Evolutionary conservation across 495 filamentous ascomycete species (phyloP), one percentile per base, ranked within the genome.

Genomic region (Letharia lupina): DNA sequence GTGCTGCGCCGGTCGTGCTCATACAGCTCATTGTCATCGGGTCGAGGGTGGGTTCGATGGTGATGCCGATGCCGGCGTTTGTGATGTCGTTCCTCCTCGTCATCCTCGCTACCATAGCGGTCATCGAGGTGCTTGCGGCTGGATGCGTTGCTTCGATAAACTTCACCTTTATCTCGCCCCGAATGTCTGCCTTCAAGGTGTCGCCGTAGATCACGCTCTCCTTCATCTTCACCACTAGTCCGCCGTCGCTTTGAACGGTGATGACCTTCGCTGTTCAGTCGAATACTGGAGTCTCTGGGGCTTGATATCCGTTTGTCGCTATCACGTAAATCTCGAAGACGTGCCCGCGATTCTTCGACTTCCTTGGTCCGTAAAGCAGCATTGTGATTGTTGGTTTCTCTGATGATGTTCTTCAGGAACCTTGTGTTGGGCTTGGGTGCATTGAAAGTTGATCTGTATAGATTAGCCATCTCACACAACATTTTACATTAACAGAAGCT

Each of bases 401-500:
- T 88, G 69, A 98, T 89, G 62, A 98, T 89, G 68, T 94, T 90
- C 37, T 87, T 85, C 16, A 98, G 79, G 70, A 98, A 98, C 54
- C 90, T 81, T 0, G 89, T 96, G 70, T 98, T 98, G 18, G 93
- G 91, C 70, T 91, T 96, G 4, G 91, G 91, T 62, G 91, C 90
- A 70, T 84, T 84, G 37, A 80, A 74, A 31, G 86, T 76, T 47
- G 81, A 75, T 65, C 84, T 86, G 67, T 61, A 39, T 62, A 4
- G 2, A 13, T 66, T 20, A 66, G 64, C 59, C 12, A 23, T 61
- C 31, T 6, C 16, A 70, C 58, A 56, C 13, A 16, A 65, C 7
- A 62, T 71, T 40, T 70, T 65, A 28, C 1, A 58, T 56, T 12
- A 20, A 5, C 9, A 28, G 45, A 28, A 20, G 20, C 39, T 65